Evolutionary conservation across 2,329 filamentous ascomycete species (phyloP).

Genomic region (Trichophyton schoenleinii): DNA sequence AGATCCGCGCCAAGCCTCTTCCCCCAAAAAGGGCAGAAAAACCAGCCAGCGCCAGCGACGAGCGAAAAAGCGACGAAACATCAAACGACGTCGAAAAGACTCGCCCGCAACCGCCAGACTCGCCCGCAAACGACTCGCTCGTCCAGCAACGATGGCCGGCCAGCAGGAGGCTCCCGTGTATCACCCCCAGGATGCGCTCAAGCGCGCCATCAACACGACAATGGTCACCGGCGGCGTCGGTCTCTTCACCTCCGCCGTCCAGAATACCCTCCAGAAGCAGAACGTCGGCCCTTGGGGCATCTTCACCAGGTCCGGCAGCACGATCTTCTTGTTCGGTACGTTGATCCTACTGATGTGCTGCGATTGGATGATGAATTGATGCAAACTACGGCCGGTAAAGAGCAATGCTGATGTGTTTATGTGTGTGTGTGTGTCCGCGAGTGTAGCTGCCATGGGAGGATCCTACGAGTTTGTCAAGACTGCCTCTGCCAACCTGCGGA

Average conservation of each 20-base stretch:
- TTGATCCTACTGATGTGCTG: neutral
- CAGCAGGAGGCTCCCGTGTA: slow-evolving; percentile 41
- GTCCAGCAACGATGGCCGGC: slow-evolving; percentile 33
- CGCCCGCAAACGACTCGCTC: neutral
- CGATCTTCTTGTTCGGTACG: slow-evolving; percentile 57
- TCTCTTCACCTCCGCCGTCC: slow-evolving; percentile 60
- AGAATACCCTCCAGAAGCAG: slow-evolving; percentile 72
- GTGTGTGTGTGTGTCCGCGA: neutral
- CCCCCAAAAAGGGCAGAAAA: too few relatives aligned
- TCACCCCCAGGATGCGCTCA: slow-evolving; percentile 63
- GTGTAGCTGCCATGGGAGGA: slow-evolving; percentile 56
- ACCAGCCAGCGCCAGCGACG: neutral
- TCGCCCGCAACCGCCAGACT: neutral
- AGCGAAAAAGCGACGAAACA: neutral
- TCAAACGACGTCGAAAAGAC: neutral
- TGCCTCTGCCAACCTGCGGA: slow-evolving; percentile 70
- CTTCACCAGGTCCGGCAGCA: slow-evolving; percentile 64
- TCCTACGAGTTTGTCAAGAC: slow-evolving; percentile 65
- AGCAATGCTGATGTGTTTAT: slow-evolving; percentile 5
- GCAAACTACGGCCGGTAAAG: too few relatives aligned
- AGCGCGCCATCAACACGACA: slow-evolving; percentile 51
- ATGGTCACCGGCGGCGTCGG: slow-evolving; percentile 55
- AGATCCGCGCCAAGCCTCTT: too few relatives aligned
- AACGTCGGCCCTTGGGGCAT: slow-evolving; percentile 73
- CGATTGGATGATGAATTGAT: neutral